Evolutionary conservation across 2,329 filamentous ascomycete species (phyloP).

Genomic region (Claviceps spartinae): DNA sequence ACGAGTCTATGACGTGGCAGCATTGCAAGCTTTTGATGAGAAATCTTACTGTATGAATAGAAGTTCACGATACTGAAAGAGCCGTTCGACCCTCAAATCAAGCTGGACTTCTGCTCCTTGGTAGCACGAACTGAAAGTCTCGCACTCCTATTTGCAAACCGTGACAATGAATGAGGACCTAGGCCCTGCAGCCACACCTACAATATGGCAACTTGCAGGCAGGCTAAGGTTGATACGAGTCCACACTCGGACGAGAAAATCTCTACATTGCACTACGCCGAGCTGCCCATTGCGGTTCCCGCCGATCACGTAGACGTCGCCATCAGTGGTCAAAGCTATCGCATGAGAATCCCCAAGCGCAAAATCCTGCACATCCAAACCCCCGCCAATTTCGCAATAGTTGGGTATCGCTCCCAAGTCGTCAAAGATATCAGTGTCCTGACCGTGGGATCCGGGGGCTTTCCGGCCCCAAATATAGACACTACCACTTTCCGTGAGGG

Average conservation of each 20-base stretch:
- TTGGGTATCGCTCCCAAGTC: slow-evolving; percentile 21
- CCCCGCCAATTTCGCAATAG: slow-evolving; percentile 31
- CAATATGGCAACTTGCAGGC: slow-evolving; percentile 15
- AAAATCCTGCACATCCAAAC: slow-evolving; percentile 41
- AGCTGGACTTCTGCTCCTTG: not conserved
- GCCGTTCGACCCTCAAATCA: slow-evolving; percentile 1
- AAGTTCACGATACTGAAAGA: slow-evolving; percentile 26
- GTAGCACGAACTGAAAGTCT: not conserved
- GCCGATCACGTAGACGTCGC: slow-evolving; percentile 41
- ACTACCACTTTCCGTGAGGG: slow-evolving; percentile 42
- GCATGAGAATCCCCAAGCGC: slow-evolving; percentile 45
- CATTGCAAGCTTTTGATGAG: slow-evolving; percentile 11
- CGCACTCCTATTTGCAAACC: not conserved
- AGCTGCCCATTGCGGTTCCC: slow-evolving; percentile 46
- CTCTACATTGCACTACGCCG: slow-evolving; percentile 23
- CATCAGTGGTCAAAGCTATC: slow-evolving; percentile 36
- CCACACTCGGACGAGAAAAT: slow-evolving; percentile 20
- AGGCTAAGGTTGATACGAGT: slow-evolving; percentile 18
- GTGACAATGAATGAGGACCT: slow-evolving; percentile 36
- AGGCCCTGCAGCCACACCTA: slow-evolving; percentile 34
- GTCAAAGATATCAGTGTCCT: slow-evolving; percentile 13
- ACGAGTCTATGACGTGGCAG: slow-evolving; percentile 68
- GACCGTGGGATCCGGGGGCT: slow-evolving; percentile 11
- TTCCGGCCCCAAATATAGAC: slow-evolving; percentile 47
- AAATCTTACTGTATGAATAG: slow-evolving; percentile 31